Percentiles rank a stretch among this genome's conserved stretches.
Conservation (phyloP, 1,284 basidiomycete species). For the Papiliotrema fonsecae region DNA sequence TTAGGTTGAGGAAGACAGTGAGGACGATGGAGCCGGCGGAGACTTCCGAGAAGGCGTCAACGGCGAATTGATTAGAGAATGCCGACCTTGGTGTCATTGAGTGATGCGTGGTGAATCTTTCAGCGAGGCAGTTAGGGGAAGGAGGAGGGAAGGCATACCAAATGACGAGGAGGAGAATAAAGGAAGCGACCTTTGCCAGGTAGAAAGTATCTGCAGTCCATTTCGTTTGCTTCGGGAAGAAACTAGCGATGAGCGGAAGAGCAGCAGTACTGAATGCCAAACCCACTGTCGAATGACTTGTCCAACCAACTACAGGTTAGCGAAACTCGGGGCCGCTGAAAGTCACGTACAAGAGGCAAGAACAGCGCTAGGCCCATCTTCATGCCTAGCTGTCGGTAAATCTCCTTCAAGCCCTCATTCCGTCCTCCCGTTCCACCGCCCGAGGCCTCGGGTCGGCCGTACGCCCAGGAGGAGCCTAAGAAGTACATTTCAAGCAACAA, state of each 20-base stretch:
- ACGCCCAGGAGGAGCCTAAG: conserved; percentile 21
- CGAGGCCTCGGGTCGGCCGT: conserved; percentile 25
- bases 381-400: conserved; percentile 32
- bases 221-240: conserved; percentile 27
- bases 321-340: not conserved
- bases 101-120: not conserved
- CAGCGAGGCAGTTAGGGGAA: too few species aligned
- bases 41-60: conserved; percentile 14
- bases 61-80: conserved; percentile 16
- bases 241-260: not conserved
- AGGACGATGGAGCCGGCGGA: conserved; percentile 16
- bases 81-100: conserved; percentile 6
- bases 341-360: conserved; percentile 23
- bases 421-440: conserved; percentile 19
- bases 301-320: conserved; percentile 13
- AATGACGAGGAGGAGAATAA: conserved; percentile 22
- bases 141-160: conserved; percentile 19
- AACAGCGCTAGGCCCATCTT: conserved; percentile 31
- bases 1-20: conserved; percentile 17
- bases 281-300: conserved; percentile 20
- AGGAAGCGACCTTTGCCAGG: conserved; percentile 24
- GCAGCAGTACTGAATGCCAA: not conserved
- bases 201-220: conserved; percentile 19
- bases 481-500: conserved; percentile 35
- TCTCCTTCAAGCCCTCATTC: conserved; percentile 13